Conservation (phyloP, 1,284 basidiomycete genomes). For the Apiotrichum gamsii region DNA sequence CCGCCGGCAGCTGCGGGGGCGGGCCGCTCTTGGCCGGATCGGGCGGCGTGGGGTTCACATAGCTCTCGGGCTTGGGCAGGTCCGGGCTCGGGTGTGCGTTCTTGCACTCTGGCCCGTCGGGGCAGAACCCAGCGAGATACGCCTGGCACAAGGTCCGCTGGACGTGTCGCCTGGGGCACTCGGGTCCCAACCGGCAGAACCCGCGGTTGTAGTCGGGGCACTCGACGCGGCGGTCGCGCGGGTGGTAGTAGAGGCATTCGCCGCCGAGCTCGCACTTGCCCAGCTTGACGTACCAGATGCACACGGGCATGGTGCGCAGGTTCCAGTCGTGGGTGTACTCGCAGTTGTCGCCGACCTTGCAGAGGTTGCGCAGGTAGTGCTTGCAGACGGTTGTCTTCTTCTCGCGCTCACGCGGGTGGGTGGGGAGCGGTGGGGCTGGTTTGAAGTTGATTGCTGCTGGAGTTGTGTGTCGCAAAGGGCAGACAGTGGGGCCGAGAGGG, state of each 20-base stretch:
- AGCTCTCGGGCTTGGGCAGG: slow-evolving; percentile 62
- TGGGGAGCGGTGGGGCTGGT: slow-evolving; percentile 69
- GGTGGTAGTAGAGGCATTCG: slow-evolving; percentile 96
- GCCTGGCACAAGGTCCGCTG: slow-evolving; percentile 82
- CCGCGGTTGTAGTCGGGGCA: slow-evolving; percentile 94
- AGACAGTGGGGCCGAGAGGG: slow-evolving; percentile 76
- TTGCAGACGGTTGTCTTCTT: slow-evolving; percentile 94
- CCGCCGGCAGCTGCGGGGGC: slow-evolving; percentile 63
- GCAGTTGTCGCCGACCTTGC: slow-evolving; percentile 97
- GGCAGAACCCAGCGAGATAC: slow-evolving; percentile 93
- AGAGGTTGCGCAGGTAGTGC: slow-evolving; percentile 96
- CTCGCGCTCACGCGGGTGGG: slow-evolving; percentile 70
- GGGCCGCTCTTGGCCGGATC: slow-evolving; percentile 74
- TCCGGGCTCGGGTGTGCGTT: slow-evolving; percentile 60
- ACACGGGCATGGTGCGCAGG: slow-evolving; percentile 96
- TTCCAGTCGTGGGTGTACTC: slow-evolving; percentile 99
- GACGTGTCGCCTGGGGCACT: slow-evolving; percentile 87
- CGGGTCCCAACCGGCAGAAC: slow-evolving; percentile 86
- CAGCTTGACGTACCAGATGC: slow-evolving; percentile 97
- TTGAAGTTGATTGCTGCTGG: slow-evolving; percentile 83
- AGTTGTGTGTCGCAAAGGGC: slow-evolving; percentile 81
- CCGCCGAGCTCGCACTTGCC: slow-evolving; percentile 97
- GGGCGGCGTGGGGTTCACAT: slow-evolving; percentile 69
- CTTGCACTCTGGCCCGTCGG: slow-evolving; percentile 82
- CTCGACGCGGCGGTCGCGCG: slow-evolving; percentile 77